Conservation (phyloP, 305 asterid species). For the Fraxinus nigra region DNA sequence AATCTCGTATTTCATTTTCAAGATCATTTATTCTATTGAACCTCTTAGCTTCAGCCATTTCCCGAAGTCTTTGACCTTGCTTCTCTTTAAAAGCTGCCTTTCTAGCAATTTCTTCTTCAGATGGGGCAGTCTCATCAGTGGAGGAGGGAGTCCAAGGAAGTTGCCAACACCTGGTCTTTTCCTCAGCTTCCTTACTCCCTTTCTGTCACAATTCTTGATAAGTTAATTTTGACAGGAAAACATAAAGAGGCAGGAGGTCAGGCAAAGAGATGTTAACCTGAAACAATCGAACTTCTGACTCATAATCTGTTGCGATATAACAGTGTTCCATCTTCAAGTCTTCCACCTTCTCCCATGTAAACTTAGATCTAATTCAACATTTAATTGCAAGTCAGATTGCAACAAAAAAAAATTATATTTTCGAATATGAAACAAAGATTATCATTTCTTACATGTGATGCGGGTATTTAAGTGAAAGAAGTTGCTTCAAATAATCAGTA, state of each 20-base stretch:
- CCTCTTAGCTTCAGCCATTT: constrained; percentile 98
- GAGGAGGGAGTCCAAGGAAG: constrained; percentile 94
- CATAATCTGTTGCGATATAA: constrained; percentile 75
- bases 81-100: constrained; percentile 95
- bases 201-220: constrained; percentile 39
- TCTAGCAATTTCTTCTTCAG: constrained; percentile 97
- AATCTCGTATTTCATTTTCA: constrained; percentile 77
- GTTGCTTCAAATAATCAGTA: constrained; percentile 94
- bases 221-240: constrained; percentile 14
- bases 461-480: constrained; percentile 91
- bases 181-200: constrained; percentile 80
- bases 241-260: constrained; percentile 2
- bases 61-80: constrained; percentile 96
- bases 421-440: constrained; percentile 8
- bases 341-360: constrained; percentile 97
- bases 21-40: constrained; percentile 80
- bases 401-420: constrained; percentile 20
- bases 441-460: constrained; percentile 77
- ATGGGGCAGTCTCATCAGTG: constrained; percentile 73
- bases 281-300: constrained; percentile 72
- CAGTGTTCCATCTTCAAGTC: constrained; percentile 98
- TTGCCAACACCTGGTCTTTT: constrained; percentile 87
- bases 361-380: constrained; percentile 61
- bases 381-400: constrained; percentile 17
- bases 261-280: constrained; percentile 49